Percentiles rank a stretch among this genome's conserved stretches.
These are phyloP conservation scores for Periglandula ipomoeae DNA, from an alignment of 2,329 filamentous ascomycete species.

Conservation along the genomic window DNA sequence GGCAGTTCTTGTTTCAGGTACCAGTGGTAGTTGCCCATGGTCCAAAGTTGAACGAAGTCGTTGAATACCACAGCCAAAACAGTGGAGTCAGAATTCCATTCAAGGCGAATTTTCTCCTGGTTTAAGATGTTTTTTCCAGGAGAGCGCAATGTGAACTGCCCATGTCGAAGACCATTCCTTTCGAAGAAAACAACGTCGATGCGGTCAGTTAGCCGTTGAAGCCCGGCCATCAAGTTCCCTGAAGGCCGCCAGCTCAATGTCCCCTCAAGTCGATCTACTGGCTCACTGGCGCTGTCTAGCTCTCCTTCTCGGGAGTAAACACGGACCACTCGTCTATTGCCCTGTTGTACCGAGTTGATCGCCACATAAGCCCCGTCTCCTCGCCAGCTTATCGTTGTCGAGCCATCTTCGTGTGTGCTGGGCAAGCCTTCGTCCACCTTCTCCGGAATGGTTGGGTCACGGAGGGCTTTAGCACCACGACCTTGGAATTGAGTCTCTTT, in stretches of 20 bases:
- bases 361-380: conserved; percentile 90
- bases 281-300: conserved; percentile 89
- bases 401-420: conserved; percentile 63
- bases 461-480: conserved; percentile 72
- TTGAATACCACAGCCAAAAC: conserved; percentile 73
- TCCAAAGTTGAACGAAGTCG: conserved; percentile 84
- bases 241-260: conserved; percentile 84
- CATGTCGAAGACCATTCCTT: conserved; percentile 92
- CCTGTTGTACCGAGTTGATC: conserved; percentile 67
- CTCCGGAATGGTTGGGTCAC: conserved; percentile 91
- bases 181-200: conserved; percentile 91
- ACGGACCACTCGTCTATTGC: conserved; percentile 67
- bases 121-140: conserved; percentile 46
- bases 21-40: conserved; percentile 95
- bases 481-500: conserved; percentile 97
- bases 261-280: conserved; percentile 83
- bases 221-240: conserved; percentile 82
- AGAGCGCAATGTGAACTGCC: conserved; percentile 74
- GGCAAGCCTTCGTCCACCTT: conserved; percentile 75
- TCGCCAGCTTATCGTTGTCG: conserved; percentile 76
- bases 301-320: conserved; percentile 86
- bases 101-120: conserved; percentile 53
- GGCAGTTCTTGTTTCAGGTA: conserved; percentile 88
- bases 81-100: conserved; percentile 89
- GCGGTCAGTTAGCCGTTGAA: conserved; percentile 61